Percentiles rank a stretch among this genome's conserved stretches.
Evolutionary conservation across 371 early-diverging fungal genomes (phyloP).

Genomic region (Rhizopus delemar): DNA sequence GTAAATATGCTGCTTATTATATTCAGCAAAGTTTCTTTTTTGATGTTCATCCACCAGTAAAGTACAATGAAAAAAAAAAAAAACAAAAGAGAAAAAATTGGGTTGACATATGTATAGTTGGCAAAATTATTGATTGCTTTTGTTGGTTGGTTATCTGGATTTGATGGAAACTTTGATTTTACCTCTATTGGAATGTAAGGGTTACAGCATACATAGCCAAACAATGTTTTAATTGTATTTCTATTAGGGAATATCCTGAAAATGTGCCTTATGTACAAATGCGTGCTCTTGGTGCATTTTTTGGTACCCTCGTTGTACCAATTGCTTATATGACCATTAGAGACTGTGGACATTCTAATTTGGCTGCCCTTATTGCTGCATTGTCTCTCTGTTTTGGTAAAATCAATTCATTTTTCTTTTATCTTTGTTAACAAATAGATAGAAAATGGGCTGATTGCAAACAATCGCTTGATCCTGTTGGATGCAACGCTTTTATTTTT

Average conservation of each 20-base stretch:
- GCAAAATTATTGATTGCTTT: conserved; percentile 93
- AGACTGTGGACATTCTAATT: conserved; percentile 69
- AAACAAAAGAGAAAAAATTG: background rate
- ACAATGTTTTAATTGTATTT: background rate
- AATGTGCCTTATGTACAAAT: conserved; percentile 85
- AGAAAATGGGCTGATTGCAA: conserved; percentile 90
- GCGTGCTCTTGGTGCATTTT: conserved; percentile 73
- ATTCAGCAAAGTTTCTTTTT: conserved; percentile 91
- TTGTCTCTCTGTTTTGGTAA: conserved; percentile 71
- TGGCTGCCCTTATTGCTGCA: conserved; percentile 71
- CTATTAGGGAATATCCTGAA: conserved; percentile 36
- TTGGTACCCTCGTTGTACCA: conserved; percentile 78
- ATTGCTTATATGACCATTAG: conserved; percentile 81
- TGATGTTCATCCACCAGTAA: conserved; percentile 81
- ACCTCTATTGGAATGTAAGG: conserved; percentile 78
- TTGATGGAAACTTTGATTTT: conserved; percentile 86
- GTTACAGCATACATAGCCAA: background rate
- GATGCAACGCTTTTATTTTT: conserved; percentile 90
- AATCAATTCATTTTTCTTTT: conserved; percentile 8
- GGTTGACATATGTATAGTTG: conserved; percentile 37
- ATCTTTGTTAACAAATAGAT: conserved; percentile 6
- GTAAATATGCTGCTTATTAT: conserved; percentile 97
- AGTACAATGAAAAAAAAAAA: background rate
- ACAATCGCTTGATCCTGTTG: conserved; percentile 86
- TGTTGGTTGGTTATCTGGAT: conserved; percentile 75